phyloP scores from a whole-genome alignment of 139 green algal genomes.

The Chlorella sorokiniana region DNA sequence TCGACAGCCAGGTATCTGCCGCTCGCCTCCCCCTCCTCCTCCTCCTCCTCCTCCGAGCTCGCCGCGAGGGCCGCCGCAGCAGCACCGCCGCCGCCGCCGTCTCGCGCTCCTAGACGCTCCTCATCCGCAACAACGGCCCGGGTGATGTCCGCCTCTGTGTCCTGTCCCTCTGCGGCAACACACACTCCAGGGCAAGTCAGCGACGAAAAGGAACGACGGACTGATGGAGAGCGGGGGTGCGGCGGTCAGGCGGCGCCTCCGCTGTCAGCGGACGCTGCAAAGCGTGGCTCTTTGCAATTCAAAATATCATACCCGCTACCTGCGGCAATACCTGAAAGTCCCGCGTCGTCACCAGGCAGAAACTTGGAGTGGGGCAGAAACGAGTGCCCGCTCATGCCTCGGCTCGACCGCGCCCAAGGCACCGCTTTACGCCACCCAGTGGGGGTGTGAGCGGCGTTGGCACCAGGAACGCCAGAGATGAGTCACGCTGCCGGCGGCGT shows the following conservation, averaged over 20 bases:
- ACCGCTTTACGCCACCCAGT: no score
- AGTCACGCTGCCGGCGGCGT: no score
- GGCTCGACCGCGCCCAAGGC: no score
- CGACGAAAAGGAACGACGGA: no score
- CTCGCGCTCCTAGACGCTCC: constrained; percentile 3
- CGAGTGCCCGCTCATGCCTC: neutral
- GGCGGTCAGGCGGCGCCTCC: no score
- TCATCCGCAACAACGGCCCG: constrained; percentile 30
- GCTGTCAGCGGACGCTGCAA: neutral
- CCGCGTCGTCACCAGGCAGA: neutral
- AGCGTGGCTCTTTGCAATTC: no score
- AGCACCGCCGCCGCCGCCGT: neutral
- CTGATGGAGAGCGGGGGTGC: no score
- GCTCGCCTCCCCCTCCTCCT: neutral
- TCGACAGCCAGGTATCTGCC: neutral
- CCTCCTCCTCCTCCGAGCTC: neutral
- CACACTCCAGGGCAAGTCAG: neutral
- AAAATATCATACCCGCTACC: no score
- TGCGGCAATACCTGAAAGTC: neutral
- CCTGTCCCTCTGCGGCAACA: constrained; percentile 1
- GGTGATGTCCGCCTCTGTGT: constrained; percentile 36
- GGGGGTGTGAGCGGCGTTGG: neutral
- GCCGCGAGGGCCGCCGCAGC: no score
- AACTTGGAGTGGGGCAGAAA: neutral
- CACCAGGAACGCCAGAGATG: no score